Conservation (phyloP, 805 yeast species). For the Saccharomycopsis fibuligera region DNA sequence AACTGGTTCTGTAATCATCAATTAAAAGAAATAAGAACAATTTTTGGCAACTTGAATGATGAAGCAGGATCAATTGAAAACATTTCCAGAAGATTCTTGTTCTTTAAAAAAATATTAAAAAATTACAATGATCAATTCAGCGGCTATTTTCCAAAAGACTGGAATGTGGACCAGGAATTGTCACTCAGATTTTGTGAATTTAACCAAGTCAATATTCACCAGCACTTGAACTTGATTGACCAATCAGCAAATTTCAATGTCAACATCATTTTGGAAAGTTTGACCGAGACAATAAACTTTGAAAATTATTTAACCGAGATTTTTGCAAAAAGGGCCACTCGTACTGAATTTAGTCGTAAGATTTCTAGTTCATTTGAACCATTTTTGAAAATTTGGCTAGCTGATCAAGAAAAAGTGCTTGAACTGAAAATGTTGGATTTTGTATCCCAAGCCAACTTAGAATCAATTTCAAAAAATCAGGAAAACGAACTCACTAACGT, state of each 20-base stretch:
- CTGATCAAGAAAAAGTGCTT: slow-evolving; percentile 67
- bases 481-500: slow-evolving; percentile 56
- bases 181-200: slow-evolving; percentile 56
- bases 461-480: slow-evolving; percentile 26
- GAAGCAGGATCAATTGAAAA: slow-evolving; percentile 96
- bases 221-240: slow-evolving; percentile 37
- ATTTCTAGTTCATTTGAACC: slow-evolving; percentile 78
- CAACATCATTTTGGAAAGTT: slow-evolving; percentile 50
- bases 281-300: slow-evolving; percentile 77
- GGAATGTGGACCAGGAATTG: slow-evolving; percentile 65
- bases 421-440: slow-evolving; percentile 59
- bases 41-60: slow-evolving; percentile 64
- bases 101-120: slow-evolving; percentile 64
- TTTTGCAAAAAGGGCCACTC: slow-evolving; percentile 30
- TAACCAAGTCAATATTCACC: slow-evolving; percentile 61
- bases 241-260: slow-evolving; percentile 29
- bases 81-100: slow-evolving; percentile 71
- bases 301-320: slow-evolving; percentile 65
- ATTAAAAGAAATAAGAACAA: slow-evolving; percentile 65
- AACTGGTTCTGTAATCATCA: slow-evolving; percentile 69
- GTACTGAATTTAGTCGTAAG: slow-evolving; percentile 31
- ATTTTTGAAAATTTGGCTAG: slow-evolving; percentile 76
- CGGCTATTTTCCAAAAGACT: slow-evolving; percentile 55
- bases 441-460: slow-evolving; percentile 30
- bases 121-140: slow-evolving; percentile 48